phyloP scores from a whole-genome alignment of 2,329 filamentous ascomycete genomes.

The Setomelanomma holmii region DNA sequence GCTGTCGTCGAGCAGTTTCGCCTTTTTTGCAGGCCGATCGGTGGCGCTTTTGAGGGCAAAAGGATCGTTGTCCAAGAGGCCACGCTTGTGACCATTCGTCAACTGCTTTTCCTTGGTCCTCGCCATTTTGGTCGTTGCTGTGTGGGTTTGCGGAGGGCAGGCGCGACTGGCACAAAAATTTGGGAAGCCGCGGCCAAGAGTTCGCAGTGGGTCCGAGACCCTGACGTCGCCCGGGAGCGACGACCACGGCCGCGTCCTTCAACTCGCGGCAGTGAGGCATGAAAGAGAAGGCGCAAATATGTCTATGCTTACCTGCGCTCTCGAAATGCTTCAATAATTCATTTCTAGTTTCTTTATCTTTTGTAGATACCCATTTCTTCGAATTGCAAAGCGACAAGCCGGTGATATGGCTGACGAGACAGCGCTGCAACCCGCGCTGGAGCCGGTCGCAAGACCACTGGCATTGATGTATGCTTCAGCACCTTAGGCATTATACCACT shows the following conservation, averaged over 20 bases:
- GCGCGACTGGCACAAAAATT: conserved; percentile 31
- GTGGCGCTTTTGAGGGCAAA: conserved; percentile 21
- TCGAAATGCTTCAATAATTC: conserved; percentile 26
- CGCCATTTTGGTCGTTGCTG: conserved; percentile 25
- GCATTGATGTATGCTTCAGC: conserved; percentile 48
- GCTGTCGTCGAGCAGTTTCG: conserved; percentile 48
- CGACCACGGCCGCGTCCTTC: conserved; percentile 18
- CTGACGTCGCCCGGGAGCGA: conserved; percentile 29
- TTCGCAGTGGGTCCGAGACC: conserved; percentile 23
- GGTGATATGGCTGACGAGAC: conserved; percentile 46
- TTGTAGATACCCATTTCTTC: conserved; percentile 11
- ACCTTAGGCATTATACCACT: not conserved
- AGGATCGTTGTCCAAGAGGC: conserved; percentile 23
- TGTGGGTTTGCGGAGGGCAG: conserved; percentile 3
- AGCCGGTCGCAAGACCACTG: conserved; percentile 51
- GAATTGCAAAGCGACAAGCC: conserved; percentile 1
- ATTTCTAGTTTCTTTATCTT: conserved; percentile 20
- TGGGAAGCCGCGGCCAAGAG: conserved; percentile 28
- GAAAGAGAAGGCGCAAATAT: conserved; percentile 12
- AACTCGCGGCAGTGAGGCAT: conserved; percentile 13
- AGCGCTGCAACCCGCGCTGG: conserved; percentile 39
- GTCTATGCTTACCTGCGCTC: conserved; percentile 10
- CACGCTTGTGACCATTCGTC: conserved; percentile 32
- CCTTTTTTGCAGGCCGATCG: conserved; percentile 43
- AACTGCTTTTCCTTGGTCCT: conserved; percentile 34